Percentiles rank a stretch among this genome's conserved stretches.
phyloP scores from a whole-genome alignment of 2,329 filamentous ascomycete genomes.

The Colletotrichum viniferum region DNA sequence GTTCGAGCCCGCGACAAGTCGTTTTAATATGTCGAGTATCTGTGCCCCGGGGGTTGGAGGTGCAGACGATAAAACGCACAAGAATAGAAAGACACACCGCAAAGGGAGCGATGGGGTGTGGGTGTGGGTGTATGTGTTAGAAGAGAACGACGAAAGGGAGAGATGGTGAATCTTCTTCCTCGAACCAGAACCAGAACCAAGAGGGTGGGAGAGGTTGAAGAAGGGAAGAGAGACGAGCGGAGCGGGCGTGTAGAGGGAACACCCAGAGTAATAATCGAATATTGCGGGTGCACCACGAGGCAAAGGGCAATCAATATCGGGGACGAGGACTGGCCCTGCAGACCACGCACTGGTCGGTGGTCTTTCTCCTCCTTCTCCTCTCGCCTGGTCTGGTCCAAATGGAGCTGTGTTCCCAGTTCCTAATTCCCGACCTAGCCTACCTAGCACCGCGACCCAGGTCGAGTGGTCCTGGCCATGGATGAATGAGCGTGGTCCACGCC shows the following conservation, averaged over 20 bases:
- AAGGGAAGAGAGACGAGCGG: background rate
- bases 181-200: background rate
- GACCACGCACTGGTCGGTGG: background rate
- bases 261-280: conserved; percentile 9
- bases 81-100: conserved; percentile 13
- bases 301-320: background rate
- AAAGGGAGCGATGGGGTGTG: conserved; percentile 5
- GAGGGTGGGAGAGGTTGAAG: conserved; percentile 1
- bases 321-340: background rate
- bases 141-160: background rate
- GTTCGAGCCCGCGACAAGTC: conserved; percentile 16
- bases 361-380: background rate
- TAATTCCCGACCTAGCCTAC: background rate
- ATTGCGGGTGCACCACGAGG: conserved; percentile 1
- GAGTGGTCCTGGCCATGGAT: background rate
- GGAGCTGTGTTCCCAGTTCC: background rate
- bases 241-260: conserved; percentile 5
- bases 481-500: background rate
- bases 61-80: background rate
- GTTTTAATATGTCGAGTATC: background rate
- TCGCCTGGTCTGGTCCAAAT: background rate
- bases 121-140: background rate
- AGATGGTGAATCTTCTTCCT: conserved; percentile 2
- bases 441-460: background rate
- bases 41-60: background rate